A percentile compares a stretch with the other conserved stretches of the same genome.
Conservation (phyloP, 2,329 filamentous ascomycete species). For the Karstenula rhodostoma region DNA sequence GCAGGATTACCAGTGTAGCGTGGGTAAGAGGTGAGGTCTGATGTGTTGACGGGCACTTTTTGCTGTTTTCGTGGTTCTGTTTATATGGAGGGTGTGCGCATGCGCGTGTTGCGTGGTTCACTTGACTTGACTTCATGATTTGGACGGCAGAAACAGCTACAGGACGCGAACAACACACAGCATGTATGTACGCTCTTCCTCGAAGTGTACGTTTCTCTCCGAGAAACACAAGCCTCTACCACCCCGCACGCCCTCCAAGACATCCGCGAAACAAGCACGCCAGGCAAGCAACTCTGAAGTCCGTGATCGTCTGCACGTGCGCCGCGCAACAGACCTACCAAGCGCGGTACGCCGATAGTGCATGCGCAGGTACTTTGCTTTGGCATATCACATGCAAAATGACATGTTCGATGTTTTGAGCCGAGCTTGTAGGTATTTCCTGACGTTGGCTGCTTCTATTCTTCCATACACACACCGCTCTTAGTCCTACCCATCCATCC, state of each 20-base stretch:
- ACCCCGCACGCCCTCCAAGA: background rate
- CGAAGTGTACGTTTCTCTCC: background rate
- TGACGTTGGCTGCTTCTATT: too few relatives aligned
- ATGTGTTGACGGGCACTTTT: background rate
- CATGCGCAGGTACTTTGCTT: too few relatives aligned
- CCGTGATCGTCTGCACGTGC: background rate
- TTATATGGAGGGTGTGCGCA: too few relatives aligned
- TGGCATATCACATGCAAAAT: too few relatives aligned
- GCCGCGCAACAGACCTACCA: too few relatives aligned
- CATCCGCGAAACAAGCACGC: background rate
- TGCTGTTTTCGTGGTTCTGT: background rate
- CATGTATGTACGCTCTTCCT: background rate
- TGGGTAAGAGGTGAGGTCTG: background rate
- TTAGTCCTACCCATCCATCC: too few relatives aligned
- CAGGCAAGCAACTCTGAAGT: background rate
- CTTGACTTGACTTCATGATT: too few relatives aligned
- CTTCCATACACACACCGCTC: too few relatives aligned
- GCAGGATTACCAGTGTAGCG: background rate
- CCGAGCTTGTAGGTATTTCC: too few relatives aligned
- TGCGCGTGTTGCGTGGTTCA: too few relatives aligned
- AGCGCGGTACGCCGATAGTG: too few relatives aligned
- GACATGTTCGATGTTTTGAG: too few relatives aligned
- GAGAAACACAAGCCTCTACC: slow-evolving; percentile 1
- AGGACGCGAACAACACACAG: background rate
- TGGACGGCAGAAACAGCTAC: background rate